Base-by-base conservation (phyloP, 306 rosid species). In the Cucurbita argyrosperma region DNA sequence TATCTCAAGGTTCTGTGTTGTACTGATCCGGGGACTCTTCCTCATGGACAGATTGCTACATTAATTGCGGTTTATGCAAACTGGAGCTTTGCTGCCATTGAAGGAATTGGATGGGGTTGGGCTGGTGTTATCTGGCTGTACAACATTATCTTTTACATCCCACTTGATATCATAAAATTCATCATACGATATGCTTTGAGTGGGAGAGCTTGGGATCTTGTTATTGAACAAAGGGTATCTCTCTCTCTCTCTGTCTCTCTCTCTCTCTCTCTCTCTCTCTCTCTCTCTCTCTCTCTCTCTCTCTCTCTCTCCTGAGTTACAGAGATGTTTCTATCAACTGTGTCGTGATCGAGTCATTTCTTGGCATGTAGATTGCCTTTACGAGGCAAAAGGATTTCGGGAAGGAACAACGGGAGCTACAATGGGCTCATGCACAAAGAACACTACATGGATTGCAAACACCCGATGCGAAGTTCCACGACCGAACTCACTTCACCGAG, bases 71-170 rank as follows among this genome's bases (percentile, higher is more conserved):
- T 94, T 21, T 94, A 94, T 67, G 98, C 98, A 56, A 94, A 72
- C 74, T 94, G 98, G 98, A 78, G 89, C 69, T 94, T 94, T 74
- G 97, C 98, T 49, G 96, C 97, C 12, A 94, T 94, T 75, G 90
- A 94, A 84, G 98, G 98, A 75, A 94, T 94, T 19, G 98, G 98
- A 37, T 94, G 98, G 98, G 97, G 98, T 69, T 94, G 98, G 98
- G 98, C 98, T 62, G 98, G 98, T 75, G 97, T 94, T 1, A 87
- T 94, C 77, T 94, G 98, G 98, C 86, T 94, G 5, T 94, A 90
- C 78, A 94, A 94, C 86, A 74, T 94, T 10, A 79, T 94, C 77
- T 86, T 87, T 80, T 94, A 94, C 81, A 70, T 94, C 80, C 98
- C 98, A 19, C 98, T 94, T 71, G 98, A 94, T 80, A 16, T 83